Percentiles rank a stretch among this genome's conserved stretches.
Conservation (phyloP, 169 alveolate genomes). For the Eimeria acervulina region DNA sequence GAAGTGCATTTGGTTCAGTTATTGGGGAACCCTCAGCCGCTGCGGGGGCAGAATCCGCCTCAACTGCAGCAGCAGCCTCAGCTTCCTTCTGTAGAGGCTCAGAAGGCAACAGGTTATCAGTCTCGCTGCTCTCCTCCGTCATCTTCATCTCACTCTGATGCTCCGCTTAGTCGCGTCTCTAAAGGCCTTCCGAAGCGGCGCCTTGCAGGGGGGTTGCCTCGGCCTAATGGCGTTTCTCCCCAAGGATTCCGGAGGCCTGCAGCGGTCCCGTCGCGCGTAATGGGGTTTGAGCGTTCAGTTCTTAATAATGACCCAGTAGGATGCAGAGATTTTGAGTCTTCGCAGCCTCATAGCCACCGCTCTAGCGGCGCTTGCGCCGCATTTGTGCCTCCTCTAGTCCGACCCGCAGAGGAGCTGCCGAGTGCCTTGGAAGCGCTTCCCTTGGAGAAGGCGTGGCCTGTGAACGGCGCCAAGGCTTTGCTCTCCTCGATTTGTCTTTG, state of each 20-base stretch:
- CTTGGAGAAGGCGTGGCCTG: not conserved
- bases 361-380: not conserved
- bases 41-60: constrained; percentile 21
- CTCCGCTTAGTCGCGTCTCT: not conserved
- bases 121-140: not conserved
- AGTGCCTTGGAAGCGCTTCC: not conserved
- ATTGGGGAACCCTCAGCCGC: constrained; percentile 42
- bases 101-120: not conserved
- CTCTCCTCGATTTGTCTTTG: constrained; percentile 31
- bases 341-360: not conserved
- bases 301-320: not conserved
- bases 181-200: constrained; percentile 38
- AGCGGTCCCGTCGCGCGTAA: not conserved
- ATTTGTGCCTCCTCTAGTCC: constrained; percentile 28
- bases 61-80: constrained; percentile 1
- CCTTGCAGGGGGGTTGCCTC: constrained; percentile 59
- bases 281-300: not conserved
- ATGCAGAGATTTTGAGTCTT: not conserved
- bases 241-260: not conserved
- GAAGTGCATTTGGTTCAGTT: constrained; percentile 53
- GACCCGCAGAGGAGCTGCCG: not conserved
- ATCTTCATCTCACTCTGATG: not conserved
- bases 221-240: constrained; percentile 35
- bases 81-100: not conserved
- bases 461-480: constrained; percentile 31